Evolutionary conservation across 495 filamentous ascomycete genomes (phyloP), one percentile per base, ranked within the genome.

Genomic region (Letharia columbiana): DNA sequence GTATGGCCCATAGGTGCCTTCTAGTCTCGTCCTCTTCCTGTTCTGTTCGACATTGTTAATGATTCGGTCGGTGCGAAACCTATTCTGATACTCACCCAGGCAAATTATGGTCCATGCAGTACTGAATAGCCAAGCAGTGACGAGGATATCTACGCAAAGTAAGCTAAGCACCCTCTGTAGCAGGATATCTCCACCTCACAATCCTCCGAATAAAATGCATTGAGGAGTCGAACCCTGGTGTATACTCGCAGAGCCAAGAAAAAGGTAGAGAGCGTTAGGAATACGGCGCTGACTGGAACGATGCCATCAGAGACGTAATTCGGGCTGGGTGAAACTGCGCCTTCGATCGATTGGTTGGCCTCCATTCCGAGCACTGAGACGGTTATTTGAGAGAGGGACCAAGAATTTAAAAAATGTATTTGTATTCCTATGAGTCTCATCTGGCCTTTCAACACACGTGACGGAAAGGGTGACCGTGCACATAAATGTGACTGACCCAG

Each of bases 181-280:
- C 37, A 28, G 8, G 3, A n/a, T 28, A 3, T n/a, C 8, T 28
- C 15, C 1, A 31, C 71, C 76, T 64, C 52, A 77, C 78, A 75
- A 66, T 80, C 78, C 71, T 80, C 77, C 60, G 60, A 70, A 3
- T 70, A 67, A 63, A 78, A 76, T 20, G 70, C 71, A 28, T 70
- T 72, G 66, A 77, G 71, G 47, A 78, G 67, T 37, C 74, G 72
- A 2, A 73, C 13, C 11, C 74, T 70, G 6, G 77, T 77, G 72
- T 77, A 80, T 41, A 71, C 69, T 15, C 78, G 69, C 13, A 79
- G 57, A 10, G 57, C 50, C 13, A 77, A 42, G 11, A 72, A 66
- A 47, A 75, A 35, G 0, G 73, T 62, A 9, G 75, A 73, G 20
- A 80, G 44, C 3, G 70, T 59, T 40, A 78, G 62, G 60, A 77